phyloP scores from a whole-genome alignment of 495 filamentous ascomycete genomes.

The Trichoderma gamsii region DNA sequence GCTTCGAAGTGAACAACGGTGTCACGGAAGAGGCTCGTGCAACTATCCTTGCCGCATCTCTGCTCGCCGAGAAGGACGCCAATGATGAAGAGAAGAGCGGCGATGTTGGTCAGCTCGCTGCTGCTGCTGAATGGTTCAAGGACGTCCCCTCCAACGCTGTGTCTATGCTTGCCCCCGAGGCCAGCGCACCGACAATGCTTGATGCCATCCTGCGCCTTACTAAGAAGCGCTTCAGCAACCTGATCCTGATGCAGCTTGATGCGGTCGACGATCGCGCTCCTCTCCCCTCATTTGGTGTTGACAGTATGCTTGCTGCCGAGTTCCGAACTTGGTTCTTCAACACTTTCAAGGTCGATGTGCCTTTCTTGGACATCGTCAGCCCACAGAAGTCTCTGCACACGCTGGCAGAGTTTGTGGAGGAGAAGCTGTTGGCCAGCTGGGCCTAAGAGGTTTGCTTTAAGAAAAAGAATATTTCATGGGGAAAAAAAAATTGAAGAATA shows the following conservation, averaged over 20 bases:
- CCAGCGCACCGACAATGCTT: background rate
- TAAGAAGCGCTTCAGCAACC: slow-evolving; percentile 25
- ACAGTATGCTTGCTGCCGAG: slow-evolving; percentile 41
- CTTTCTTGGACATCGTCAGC: slow-evolving; percentile 27
- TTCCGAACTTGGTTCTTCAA: slow-evolving; percentile 33
- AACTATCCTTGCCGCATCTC: slow-evolving; percentile 17
- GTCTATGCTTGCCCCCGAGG: slow-evolving; percentile 5
- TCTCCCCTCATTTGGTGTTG: slow-evolving; percentile 32
- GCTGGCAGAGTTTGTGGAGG: slow-evolving; percentile 17
- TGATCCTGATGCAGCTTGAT: slow-evolving; percentile 30
- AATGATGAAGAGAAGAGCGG: slow-evolving; percentile 5
- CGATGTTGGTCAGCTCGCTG: slow-evolving; percentile 1
- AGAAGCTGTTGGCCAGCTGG: slow-evolving; percentile 16
- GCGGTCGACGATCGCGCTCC: slow-evolving; percentile 26
- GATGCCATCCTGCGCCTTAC: slow-evolving; percentile 22
- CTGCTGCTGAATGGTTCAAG: slow-evolving; percentile 17
- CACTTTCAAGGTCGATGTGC: slow-evolving; percentile 32
- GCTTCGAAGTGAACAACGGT: slow-evolving; percentile 24
- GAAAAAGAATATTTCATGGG: background rate
- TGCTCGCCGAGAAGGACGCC: slow-evolving; percentile 16
- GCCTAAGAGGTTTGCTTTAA: background rate
- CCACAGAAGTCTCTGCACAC: slow-evolving; percentile 8
- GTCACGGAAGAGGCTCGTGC: slow-evolving; percentile 25
- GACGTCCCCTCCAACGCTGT: slow-evolving; percentile 11
- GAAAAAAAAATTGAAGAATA: background rate